Base-by-base conservation (phyloP, 805 yeast genomes). In the Candida silvatica region DNA sequence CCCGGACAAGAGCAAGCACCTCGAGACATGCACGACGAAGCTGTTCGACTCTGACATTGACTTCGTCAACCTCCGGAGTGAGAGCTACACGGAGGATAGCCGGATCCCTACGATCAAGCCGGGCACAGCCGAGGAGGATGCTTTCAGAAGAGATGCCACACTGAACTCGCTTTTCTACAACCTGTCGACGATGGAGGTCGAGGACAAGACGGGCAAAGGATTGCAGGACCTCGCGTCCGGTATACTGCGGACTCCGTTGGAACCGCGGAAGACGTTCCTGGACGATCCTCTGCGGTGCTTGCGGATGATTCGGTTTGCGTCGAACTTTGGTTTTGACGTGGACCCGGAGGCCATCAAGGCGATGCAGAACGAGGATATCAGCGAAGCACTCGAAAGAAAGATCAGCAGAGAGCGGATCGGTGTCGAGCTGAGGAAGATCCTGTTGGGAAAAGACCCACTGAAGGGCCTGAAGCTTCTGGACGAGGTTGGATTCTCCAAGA, bases 221-320 rank as follows among this genome's bases (percentile, higher is more conserved):
- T 50, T 88, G 4, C 52, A 67, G 6, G 99, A 92, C 56, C 62
- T 92, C 43, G 45, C 66, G 28, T 43, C 60, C 19, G 94, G 95
- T 0, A 55, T 86, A 0, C 62, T 92, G 38, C 64, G 95, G 36
- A 92, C 98, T 0, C 99, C 99, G 0, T 64, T 92, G 35, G 79
- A 75, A 20, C 95, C 98, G 4, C 53, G 68, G 27, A 75, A 80
- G 48, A 92, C 99, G 1, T 92, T 92, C 48, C 50, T 79, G 31
- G 99, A 92, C 52, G 99, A 92, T 56, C 99, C 99, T 1, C 67
- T 92, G 39, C 69, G 99, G 39, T 92, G 90, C 2, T 58, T 92
- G 37, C 67, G 99, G 41, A 61, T 92, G 37, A 72, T 92, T 19
- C 64, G 99, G 45, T 92, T 92, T 62, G 92, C 95, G 0, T 68